Conservation (phyloP, 2,329 filamentous ascomycete genomes). For the Meredithiella fracta region DNA sequence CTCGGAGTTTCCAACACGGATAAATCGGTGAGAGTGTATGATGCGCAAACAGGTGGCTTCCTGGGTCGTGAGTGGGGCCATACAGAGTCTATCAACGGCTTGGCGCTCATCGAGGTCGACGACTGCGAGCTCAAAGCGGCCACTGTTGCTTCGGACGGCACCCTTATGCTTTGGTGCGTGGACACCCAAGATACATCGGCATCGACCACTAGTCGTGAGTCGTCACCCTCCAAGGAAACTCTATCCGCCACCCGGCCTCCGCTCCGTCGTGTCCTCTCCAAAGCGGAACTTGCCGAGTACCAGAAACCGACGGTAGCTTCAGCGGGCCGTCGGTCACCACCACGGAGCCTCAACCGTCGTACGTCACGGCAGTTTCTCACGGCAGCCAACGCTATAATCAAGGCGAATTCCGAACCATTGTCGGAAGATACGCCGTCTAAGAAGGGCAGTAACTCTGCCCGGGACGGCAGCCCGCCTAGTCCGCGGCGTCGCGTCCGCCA, state of each 20-base stretch:
- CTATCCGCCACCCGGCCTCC: conserved; percentile 44
- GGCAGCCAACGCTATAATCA: conserved; percentile 15
- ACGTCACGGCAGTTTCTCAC: conserved; percentile 27
- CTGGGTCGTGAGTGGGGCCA: conserved; percentile 88
- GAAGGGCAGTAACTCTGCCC: conserved; percentile 18
- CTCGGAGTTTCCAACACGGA: conserved; percentile 87
- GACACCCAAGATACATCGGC: conserved; percentile 28
- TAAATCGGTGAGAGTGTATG: conserved; percentile 86
- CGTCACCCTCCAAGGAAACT: conserved; percentile 36
- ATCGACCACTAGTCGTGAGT: conserved; percentile 31
- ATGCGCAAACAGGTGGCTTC: conserved; percentile 57
- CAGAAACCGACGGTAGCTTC: conserved; percentile 26
- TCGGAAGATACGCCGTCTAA: conserved; percentile 33
- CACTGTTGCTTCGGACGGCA: conserved; percentile 63
- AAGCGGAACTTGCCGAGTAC: conserved; percentile 72
- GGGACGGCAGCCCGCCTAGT: conserved; percentile 32
- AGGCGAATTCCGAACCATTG: conserved; percentile 27
- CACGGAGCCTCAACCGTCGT: conserved; percentile 36
- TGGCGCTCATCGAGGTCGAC: conserved; percentile 50
- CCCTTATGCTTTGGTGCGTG: conserved; percentile 63
- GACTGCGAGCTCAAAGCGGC: conserved; percentile 43
- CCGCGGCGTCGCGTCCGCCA: conserved; percentile 31
- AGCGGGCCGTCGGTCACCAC: conserved; percentile 37
- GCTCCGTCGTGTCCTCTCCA: conserved; percentile 70
- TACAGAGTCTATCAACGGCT: conserved; percentile 80